A percentile compares a stretch with the other conserved stretches of the same genome.
These are phyloP conservation scores for Pichia sp. DNA, from an alignment of 1,139 yeast genomes.

Conservation along the genomic window DNA sequence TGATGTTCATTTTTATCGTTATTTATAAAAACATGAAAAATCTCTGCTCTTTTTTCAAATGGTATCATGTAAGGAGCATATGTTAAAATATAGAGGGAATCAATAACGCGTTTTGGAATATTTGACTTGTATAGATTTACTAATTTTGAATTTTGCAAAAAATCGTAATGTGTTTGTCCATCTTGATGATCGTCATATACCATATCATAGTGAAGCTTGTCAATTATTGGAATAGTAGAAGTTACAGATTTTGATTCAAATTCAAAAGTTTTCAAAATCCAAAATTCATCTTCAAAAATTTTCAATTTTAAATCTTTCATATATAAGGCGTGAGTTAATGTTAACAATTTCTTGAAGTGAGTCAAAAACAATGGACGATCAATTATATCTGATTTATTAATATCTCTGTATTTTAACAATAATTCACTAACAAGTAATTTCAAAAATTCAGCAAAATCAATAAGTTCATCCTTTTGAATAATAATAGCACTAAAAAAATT, in stretches of 20 bases:
- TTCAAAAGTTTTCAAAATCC: constrained; percentile 35
- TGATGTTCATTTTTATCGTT: constrained; percentile 34
- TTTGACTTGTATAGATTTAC: constrained; percentile 1
- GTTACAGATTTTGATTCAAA: constrained; percentile 16
- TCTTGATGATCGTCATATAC: constrained; percentile 16
- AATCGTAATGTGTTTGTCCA: background rate
- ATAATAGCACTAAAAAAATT: constrained; percentile 1
- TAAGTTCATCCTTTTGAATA: constrained; percentile 42
- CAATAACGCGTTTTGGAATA: constrained; percentile 33
- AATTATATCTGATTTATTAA: background rate
- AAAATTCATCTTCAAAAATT: constrained; percentile 49
- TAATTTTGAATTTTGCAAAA: constrained; percentile 5
- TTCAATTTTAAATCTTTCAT: constrained; percentile 60
- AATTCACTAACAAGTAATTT: constrained; percentile 44
- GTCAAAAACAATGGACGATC: background rate
- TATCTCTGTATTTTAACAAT: constrained; percentile 7
- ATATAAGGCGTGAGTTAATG: constrained; percentile 62
- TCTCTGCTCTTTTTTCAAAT: constrained; percentile 64
- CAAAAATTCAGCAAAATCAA: constrained; percentile 43
- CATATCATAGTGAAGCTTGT: constrained; percentile 18
- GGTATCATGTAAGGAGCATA: constrained; percentile 75
- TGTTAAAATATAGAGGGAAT: constrained; percentile 38
- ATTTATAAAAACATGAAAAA: constrained; percentile 61
- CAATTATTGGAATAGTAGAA: constrained; percentile 19
- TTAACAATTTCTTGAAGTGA: constrained; percentile 13